Evolutionary conservation across 768 basidiomycete species (phyloP), one percentile per base, ranked within the genome.

Genomic region (Russula emetica): DNA sequence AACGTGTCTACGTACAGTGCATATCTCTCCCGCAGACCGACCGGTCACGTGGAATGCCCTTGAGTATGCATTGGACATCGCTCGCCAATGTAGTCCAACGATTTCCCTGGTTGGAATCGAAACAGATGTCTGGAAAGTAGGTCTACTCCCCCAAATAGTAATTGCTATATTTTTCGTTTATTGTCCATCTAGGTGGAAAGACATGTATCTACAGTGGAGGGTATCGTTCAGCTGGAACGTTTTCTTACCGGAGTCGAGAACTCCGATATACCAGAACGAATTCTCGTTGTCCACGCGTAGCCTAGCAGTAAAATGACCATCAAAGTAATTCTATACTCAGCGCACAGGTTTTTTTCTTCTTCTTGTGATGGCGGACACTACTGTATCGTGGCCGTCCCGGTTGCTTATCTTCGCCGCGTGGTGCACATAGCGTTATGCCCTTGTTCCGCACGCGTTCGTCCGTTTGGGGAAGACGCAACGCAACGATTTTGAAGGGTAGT

Each of bases 121-220:
- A 70, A 83, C 85, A 0, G 77, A 76, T 42, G 88, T 88, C 1
- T 90, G 86, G 85, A 82, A 87, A 79, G 90, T 88, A 62, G 71
- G 62, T 38, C 77, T 55, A 26, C 14, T 36, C 13, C 36, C 44
- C 32, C 6, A n/a, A 16, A 10, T 22, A 20, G 18, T 3, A 18
- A 9, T 13, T 10, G 18, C 13, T 14, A 26, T 11, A 13, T 11
- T 24, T 24, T 10, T 26, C 18, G 9, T 20, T 42, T 8, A 55
- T 20, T 2, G n/a, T 55, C 9, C 24, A 38, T 53, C n/a, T 36
- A 65, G 64, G 64, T 65, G 8, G 64, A 61, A 49, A 65, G 54
- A 38, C 50, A 42, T 30, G 47, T 61, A 13, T 28, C 18, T 2
- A 28, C n/a, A 6, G 55, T 52, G 30, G 52, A 65, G 8, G 55